phyloP scores from a whole-genome alignment of 208 protist genomes.

The Perkinsela sp. region DNA sequence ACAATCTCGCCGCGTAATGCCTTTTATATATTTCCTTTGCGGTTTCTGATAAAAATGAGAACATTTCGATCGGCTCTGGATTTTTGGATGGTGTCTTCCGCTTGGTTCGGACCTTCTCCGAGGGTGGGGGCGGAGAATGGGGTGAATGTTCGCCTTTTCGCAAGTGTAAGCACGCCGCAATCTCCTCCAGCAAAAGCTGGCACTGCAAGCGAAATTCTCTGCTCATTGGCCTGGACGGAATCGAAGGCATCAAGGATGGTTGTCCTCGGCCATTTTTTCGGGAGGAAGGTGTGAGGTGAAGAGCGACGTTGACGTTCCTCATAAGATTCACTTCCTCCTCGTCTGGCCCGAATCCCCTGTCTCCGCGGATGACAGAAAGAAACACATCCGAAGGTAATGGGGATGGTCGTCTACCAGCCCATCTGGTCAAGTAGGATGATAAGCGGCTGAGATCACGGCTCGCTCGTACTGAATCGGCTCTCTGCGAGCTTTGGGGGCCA shows the following conservation, averaged over 20 bases:
- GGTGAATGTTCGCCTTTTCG: not conserved
- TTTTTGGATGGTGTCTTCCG: not conserved
- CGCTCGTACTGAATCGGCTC: not conserved
- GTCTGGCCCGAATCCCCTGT: not conserved
- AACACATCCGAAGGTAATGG: not conserved
- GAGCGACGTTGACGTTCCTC: not conserved
- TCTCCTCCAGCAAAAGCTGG: not conserved
- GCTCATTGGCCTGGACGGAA: not conserved
- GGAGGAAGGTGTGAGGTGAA: not conserved
- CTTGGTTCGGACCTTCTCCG: too few species aligned
- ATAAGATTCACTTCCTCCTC: not conserved
- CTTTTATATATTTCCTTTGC: not conserved
- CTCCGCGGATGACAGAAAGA: not conserved
- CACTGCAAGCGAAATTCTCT: not conserved
- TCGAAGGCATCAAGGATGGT: not conserved
- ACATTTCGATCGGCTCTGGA: not conserved
- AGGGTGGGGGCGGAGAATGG: not conserved
- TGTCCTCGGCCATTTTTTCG: not conserved
- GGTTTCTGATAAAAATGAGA: not conserved
- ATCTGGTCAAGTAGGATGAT: too few species aligned
- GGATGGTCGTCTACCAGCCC: not conserved
- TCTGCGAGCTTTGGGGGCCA: not conserved
- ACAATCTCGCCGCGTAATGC: not conserved
- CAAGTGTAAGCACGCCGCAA: not conserved
- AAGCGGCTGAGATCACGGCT: not conserved